Base-by-base conservation (phyloP, 805 yeast genomes). In the Lachancea kluyveri region DNA sequence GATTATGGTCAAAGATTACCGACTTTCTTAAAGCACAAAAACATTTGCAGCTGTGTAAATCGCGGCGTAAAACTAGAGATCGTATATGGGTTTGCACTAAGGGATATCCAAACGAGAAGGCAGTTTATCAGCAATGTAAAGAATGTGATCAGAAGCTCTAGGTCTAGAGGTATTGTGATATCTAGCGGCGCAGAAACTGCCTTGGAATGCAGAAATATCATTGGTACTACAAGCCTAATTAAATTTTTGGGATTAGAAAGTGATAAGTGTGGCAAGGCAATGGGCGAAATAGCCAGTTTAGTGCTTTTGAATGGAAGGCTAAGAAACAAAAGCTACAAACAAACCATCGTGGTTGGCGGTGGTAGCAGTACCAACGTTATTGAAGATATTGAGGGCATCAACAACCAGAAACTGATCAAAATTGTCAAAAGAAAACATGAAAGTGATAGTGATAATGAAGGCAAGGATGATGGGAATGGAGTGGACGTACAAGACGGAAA, bases 1-100 rank as follows among this genome's bases (percentile, higher is more conserved):
- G 77, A 81, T 32, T 70, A 80, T 52, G 59, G 71, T 16, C 63
- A 67, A 25, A 70, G 84, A 36, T 58, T 86, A 28, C 90, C 94
- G 0, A 78, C 74, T 41, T 84, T 77, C 52, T 61, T 92, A 42
- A 81, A 81, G 46, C 95, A 87, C 60, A 86, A 87, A 46, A 75
- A 85, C 1, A 68, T 86, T 6, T 82, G 95, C 25, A 76, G 86
- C 24, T 96, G 94, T 1, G 67, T 84, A 3, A 79, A 79, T 12
- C 72, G 86, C 30, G 97, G 97, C 2, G 71, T 86, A 16, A 75
- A 76, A 43, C 72, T 92, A 41, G 98, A 92, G 52, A 68, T 92
- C 6, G 68, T 74, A 27, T 90, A 90, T 57, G 54, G 71, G 6
- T 64, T 73, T 19, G 65, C 77, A 25, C 57, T 81, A 21, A 40